These are phyloP conservation scores for Rhodotorula sphaerocarpa DNA, from an alignment of 768 basidiomycete genomes.

Conservation along the genomic window DNA sequence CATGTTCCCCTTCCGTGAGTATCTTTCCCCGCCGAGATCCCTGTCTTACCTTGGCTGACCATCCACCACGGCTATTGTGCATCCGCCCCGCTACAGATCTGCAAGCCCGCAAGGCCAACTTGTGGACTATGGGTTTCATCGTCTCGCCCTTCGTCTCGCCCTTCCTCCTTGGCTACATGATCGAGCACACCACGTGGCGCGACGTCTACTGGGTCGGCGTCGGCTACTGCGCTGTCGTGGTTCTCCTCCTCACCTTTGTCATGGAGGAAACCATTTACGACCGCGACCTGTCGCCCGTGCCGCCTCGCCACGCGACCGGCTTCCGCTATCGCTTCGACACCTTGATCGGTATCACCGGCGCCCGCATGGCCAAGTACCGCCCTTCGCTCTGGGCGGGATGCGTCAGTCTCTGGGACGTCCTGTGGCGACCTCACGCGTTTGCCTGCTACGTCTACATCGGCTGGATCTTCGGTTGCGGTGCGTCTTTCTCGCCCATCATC, in stretches of 20 bases:
- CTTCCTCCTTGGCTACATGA: slow-evolving; percentile 50
- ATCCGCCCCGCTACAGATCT: too few species aligned
- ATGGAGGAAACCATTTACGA: slow-evolving; percentile 58
- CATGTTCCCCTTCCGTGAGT: too few species aligned
- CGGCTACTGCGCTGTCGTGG: slow-evolving; percentile 54
- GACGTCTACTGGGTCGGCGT: slow-evolving; percentile 63
- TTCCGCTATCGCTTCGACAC: slow-evolving; percentile 55
- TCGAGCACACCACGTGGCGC: slow-evolving; percentile 47
- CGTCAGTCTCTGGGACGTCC: slow-evolving; percentile 46
- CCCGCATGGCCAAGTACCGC: slow-evolving; percentile 49
- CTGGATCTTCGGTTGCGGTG: slow-evolving; percentile 57
- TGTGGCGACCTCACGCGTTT: slow-evolving; percentile 59
- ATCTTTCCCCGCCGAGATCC: neutral
- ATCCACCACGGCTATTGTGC: too few species aligned
- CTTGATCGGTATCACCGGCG: slow-evolving; percentile 58
- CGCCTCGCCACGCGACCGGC: slow-evolving; percentile 45
- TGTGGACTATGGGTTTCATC: slow-evolving; percentile 61
- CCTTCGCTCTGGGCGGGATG: neutral
- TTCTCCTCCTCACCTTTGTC: slow-evolving; percentile 55
- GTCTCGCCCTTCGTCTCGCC: slow-evolving; percentile 48
- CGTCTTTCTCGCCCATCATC: slow-evolving; percentile 48
- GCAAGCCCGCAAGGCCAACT: slow-evolving; percentile 56
- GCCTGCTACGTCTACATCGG: slow-evolving; percentile 49
- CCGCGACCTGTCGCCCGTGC: slow-evolving; percentile 53
- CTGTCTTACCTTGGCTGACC: too few species aligned